Conservation (phyloP, 306 rosid genomes). For the Sphenostylis stenocarpa region DNA sequence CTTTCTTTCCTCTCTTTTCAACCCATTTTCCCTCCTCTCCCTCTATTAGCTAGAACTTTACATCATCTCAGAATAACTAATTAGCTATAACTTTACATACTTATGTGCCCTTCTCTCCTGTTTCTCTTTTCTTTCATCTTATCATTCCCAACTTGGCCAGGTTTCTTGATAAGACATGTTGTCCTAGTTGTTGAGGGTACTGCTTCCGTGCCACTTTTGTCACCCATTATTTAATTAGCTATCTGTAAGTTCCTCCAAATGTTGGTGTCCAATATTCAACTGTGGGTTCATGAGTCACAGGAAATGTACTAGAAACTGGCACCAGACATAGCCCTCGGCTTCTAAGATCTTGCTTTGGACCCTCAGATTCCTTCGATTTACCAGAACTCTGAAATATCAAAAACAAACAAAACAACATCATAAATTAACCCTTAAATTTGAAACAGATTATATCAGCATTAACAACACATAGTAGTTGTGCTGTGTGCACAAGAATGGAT, state of each 20-base stretch:
- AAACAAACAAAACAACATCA: background rate
- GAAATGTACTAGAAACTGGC: slow-evolving; percentile 91
- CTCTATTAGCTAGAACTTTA: slow-evolving; percentile 36
- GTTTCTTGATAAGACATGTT: slow-evolving; percentile 51
- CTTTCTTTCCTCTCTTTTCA: slow-evolving; percentile 34
- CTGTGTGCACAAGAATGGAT: too few relatives aligned
- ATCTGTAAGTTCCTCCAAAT: slow-evolving; percentile 89
- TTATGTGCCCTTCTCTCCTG: slow-evolving; percentile 45
- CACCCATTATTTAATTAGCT: slow-evolving; percentile 19
- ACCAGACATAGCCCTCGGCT: slow-evolving; percentile 94
- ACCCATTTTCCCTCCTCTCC: background rate
- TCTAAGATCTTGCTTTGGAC: slow-evolving; percentile 85
- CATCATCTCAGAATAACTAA: slow-evolving; percentile 27
- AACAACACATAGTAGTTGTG: background rate
- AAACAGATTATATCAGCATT: background rate
- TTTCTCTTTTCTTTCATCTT: slow-evolving; percentile 38
- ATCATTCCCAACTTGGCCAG: slow-evolving; percentile 61
- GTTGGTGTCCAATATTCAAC: slow-evolving; percentile 98
- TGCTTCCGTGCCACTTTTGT: slow-evolving; percentile 33
- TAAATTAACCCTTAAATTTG: background rate
- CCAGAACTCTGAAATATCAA: slow-evolving; percentile 59
- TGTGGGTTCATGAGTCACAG: slow-evolving; percentile 81
- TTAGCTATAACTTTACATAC: slow-evolving; percentile 41
- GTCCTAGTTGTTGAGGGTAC: slow-evolving; percentile 45
- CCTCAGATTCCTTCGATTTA: slow-evolving; percentile 74